Evolutionary conservation across 2,329 filamentous ascomycete genomes (phyloP), one percentile per base, ranked within the genome.

Genomic region (Arthrobotrys musiformis): DNA sequence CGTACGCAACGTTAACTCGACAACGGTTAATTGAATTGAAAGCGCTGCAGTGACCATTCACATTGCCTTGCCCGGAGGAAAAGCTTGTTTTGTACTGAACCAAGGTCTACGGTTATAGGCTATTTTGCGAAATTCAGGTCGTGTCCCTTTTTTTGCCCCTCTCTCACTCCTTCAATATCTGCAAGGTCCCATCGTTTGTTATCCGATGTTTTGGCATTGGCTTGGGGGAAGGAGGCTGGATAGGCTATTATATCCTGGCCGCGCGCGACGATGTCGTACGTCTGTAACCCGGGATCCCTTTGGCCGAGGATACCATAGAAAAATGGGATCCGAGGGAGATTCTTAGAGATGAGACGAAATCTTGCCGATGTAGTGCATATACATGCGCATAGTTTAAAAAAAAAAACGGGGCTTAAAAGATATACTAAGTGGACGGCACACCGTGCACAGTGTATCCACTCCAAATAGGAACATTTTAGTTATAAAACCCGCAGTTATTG

Each of bases 41-140:
- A 9, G 30, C n/a, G n/a, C n/a, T n/a, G 30, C 9, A 17, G 22
- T 40, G 37, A 42, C 37, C 37, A n/a, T 19, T 4, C 19, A 28
- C 19, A 33, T 56, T 22, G 37, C 22, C 58, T 28, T n/a, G n/a
- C n/a, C 9, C 42, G 30, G 44, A 26, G 46, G 33, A 58, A 70
- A 76, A 76, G 72, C 72, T 76, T 76, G 72, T 69, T 76, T 76
- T 54, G 46, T 42, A n/a, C 50, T 11, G 70, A 69, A 54, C 63
- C 63, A 63, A 70, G 64, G 64, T 70, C 50, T 26, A n/a, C 56
- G 72, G 72, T 61, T 60, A 76, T 66, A 75, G 70, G 70, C 63
- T 76, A 76, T 76, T 72, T 50, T 24, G 33, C 24, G n/a, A 42
- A 11, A 26, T 26, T 58, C 54, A 37, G 33, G 54, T 26, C 54